phyloP scores from a whole-genome alignment of 768 basidiomycete species.

The Cyathus striatus region DNA sequence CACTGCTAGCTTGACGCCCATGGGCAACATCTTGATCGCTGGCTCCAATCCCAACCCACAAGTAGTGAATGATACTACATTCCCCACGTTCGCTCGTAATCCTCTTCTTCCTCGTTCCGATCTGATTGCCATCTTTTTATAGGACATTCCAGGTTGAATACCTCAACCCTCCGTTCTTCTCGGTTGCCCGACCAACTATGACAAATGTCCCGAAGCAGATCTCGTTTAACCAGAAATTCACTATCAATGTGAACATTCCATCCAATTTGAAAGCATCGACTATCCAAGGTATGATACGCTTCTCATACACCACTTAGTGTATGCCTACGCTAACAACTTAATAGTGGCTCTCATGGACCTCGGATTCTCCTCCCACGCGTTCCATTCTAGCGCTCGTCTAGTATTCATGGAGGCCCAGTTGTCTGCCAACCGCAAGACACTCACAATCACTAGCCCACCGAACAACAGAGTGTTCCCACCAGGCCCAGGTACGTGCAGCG shows the following conservation, averaged over 20 bases:
- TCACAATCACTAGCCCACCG: slow-evolving; percentile 28
- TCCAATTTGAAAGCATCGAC: slow-evolving; percentile 14
- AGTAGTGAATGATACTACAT: slow-evolving; percentile 19
- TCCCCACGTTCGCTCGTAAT: slow-evolving; percentile 14
- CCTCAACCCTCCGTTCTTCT: slow-evolving; percentile 37
- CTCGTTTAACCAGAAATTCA: slow-evolving; percentile 29
- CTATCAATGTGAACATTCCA: slow-evolving; percentile 25
- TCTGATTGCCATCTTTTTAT: slow-evolving; percentile 5
- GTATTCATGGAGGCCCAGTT: slow-evolving; percentile 30
- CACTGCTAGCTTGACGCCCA: slow-evolving; percentile 47
- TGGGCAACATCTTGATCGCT: slow-evolving; percentile 25
- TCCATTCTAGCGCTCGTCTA: slow-evolving; percentile 32
- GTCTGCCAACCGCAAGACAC: slow-evolving; percentile 21
- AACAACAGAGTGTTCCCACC: slow-evolving; percentile 33
- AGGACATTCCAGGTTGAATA: slow-evolving; percentile 39
- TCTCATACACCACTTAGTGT: background rate
- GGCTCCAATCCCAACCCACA: slow-evolving; percentile 42
- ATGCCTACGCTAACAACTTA: background rate
- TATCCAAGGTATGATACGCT: slow-evolving; percentile 25
- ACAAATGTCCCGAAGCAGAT: slow-evolving; percentile 29
- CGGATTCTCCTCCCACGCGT: slow-evolving; percentile 36
- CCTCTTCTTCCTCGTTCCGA: background rate
- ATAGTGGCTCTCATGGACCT: slow-evolving; percentile 34
- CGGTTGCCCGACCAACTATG: slow-evolving; percentile 24
- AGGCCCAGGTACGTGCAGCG: slow-evolving; percentile 24